Evolutionary conservation across 2,329 filamentous ascomycete species (phyloP).

Genomic region (Ramularia endophylla): DNA sequence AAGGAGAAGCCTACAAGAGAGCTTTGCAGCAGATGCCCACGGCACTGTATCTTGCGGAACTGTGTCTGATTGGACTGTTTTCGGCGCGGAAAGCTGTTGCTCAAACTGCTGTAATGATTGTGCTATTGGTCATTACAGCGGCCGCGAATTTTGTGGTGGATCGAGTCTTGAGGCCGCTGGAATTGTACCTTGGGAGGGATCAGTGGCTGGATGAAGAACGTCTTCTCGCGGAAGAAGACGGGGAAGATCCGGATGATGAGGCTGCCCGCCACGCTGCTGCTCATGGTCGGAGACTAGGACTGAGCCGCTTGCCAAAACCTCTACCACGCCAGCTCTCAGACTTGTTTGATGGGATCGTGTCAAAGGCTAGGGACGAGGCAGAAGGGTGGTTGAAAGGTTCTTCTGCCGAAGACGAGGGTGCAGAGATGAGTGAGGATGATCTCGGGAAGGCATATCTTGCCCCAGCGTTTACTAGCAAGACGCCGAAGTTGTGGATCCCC

Average conservation of each 20-base stretch:
- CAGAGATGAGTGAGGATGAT: slow-evolving; percentile 22
- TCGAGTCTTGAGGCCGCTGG: slow-evolving; percentile 26
- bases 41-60: slow-evolving; percentile 43
- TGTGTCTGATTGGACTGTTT: slow-evolving; percentile 45
- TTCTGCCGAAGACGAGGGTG: slow-evolving; percentile 9
- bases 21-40: slow-evolving; percentile 43
- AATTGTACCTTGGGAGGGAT: slow-evolving; percentile 30
- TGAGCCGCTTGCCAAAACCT: slow-evolving; percentile 21
- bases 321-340: slow-evolving; percentile 21
- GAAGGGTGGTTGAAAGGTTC: slow-evolving; percentile 19
- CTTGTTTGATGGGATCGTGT: slow-evolving; percentile 28
- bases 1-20: slow-evolving; percentile 41
- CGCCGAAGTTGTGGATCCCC: slow-evolving; percentile 43
- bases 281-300: slow-evolving; percentile 26
- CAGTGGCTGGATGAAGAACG: slow-evolving; percentile 25
- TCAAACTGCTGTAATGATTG: slow-evolving; percentile 39
- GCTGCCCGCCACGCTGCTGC: slow-evolving; percentile 27
- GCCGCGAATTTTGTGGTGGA: slow-evolving; percentile 26
- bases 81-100: slow-evolving; percentile 33
- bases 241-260: slow-evolving; percentile 22
- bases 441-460: slow-evolving; percentile 39
- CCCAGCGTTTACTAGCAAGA: slow-evolving; percentile 39
- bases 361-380: slow-evolving; percentile 18
- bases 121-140: slow-evolving; percentile 36
- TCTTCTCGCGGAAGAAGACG: slow-evolving; percentile 26